These are phyloP conservation scores for Leptodermis oblonga DNA, from an alignment of 257 asterid genomes.

Conservation along the genomic window DNA sequence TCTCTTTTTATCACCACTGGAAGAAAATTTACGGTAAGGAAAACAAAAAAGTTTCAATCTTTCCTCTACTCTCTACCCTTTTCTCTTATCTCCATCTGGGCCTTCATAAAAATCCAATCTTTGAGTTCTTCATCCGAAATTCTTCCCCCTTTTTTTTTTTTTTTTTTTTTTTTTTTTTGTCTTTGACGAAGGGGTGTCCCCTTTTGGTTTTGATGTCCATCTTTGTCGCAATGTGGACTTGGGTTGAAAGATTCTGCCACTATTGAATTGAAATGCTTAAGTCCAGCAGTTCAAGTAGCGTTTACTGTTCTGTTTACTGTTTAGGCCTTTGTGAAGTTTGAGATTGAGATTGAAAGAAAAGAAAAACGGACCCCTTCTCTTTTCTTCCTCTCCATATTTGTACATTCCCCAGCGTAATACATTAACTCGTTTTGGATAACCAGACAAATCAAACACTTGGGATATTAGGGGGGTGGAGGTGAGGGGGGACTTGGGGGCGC, in stretches of 20 bases:
- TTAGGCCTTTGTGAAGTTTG: neutral
- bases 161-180: too few relatives aligned
- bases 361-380: conserved; percentile 10
- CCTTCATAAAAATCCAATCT: neutral
- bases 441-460: conserved; percentile 1
- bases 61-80: neutral
- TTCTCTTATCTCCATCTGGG: neutral
- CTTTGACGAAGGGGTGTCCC: too few relatives aligned
- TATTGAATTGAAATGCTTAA: conserved; percentile 9
- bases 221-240: conserved; percentile 7
- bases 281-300: conserved; percentile 3
- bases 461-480: neutral
- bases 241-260: neutral
- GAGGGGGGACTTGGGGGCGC: too few relatives aligned
- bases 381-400: neutral
- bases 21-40: conserved; percentile 41
- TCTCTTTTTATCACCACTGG: conserved; percentile 51
- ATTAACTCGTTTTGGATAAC: neutral
- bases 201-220: conserved; percentile 10
- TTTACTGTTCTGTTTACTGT: too few relatives aligned
- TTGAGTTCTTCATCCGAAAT: neutral
- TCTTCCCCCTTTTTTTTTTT: neutral
- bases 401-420: neutral
- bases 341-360: too few relatives aligned
- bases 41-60: neutral